Base-by-base conservation (phyloP, 495 filamentous ascomycete species). In the Aspergillus mulundensis region DNA sequence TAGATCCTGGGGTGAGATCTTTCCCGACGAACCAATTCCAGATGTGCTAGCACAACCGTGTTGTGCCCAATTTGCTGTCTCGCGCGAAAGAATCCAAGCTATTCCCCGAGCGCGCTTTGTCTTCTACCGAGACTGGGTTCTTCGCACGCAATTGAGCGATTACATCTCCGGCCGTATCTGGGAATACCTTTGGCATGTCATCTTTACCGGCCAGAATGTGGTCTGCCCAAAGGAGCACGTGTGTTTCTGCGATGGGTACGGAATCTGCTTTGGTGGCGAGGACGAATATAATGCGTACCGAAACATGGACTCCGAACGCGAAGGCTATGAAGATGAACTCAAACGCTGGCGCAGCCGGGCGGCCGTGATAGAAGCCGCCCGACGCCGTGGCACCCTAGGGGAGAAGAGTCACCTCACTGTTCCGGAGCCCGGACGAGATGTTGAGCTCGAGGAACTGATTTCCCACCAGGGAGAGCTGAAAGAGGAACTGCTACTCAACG, bases 201-300 rank as follows among this genome's bases (percentile, higher is more conserved):
- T 90, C n/a, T 90, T 90, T 58, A 79, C 79, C 3, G 75, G 78
- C 8, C 43, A 82, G 28, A 71, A 77, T 7, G 71, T 83, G 8
- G 66, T 79, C 39, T 91, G 88, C 62, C 85, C 86, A 12, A 72
- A 72, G 19, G 81, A 87, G 68, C 79, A 84, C 61, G 68, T 85
- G 0, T 93, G 89, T 67, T 87, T 89, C 51, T 93, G 89, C 64
- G 85, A 89, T 56, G 86, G 82, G 16, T 93, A 84, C 48, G 88
- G 88, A 0, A 72, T 85, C n/a, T 93, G 89, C 61, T 93, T 91
- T 60, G 88, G 83, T 5, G 78, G 80, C 1, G 74, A 81, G 18
- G 68, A 74, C 0, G 66, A 79, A 52, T 88, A 77, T 41, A 62
- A 77, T 8, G 61, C 64, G 0, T 89, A 74, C 55, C 67, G 77